Conservation (phyloP, 306 rosid species). For the Pyrus bretschneideri region DNA sequence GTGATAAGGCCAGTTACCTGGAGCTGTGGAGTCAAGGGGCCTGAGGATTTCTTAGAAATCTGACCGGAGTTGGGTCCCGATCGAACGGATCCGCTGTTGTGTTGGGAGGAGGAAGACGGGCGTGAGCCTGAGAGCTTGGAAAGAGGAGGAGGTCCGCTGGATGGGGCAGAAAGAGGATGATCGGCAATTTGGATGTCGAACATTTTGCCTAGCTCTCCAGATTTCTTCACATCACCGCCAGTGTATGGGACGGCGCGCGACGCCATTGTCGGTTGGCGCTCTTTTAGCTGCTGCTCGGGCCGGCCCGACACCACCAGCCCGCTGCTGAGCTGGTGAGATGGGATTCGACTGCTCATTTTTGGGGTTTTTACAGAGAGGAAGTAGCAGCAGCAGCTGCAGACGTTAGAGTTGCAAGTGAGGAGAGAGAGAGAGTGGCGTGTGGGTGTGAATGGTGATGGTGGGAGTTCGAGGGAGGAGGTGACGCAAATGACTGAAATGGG, state of each 20-base stretch:
- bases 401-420: neutral
- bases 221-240: constrained; percentile 92
- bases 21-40: constrained; percentile 30
- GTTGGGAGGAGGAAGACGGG: constrained; percentile 65
- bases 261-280: constrained; percentile 73
- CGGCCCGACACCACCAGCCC: constrained; percentile 93
- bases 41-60: constrained; percentile 25
- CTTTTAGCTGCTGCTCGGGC: constrained; percentile 74
- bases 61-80: constrained; percentile 82
- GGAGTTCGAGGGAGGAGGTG: constrained; percentile 8
- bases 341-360: constrained; percentile 72
- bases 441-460: constrained; percentile 14
- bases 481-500: constrained; percentile 46
- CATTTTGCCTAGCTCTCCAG: constrained; percentile 92
- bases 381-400: neutral
- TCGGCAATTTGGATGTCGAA: constrained; percentile 57
- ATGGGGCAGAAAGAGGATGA: constrained; percentile 4
- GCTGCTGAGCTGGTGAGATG: constrained; percentile 83
- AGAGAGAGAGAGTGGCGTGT: constrained; percentile 1
- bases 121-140: constrained; percentile 36
- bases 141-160: constrained; percentile 25
- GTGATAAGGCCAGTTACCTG: constrained; percentile 66
- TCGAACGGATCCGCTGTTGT: constrained; percentile 61
- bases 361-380: neutral
- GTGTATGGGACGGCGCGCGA: constrained; percentile 87